A percentile compares a stretch with the other conserved stretches of the same genome.
phyloP scores from a whole-genome alignment of 1,139 yeast genomes.

The Yamadazyma jaroonii region DNA sequence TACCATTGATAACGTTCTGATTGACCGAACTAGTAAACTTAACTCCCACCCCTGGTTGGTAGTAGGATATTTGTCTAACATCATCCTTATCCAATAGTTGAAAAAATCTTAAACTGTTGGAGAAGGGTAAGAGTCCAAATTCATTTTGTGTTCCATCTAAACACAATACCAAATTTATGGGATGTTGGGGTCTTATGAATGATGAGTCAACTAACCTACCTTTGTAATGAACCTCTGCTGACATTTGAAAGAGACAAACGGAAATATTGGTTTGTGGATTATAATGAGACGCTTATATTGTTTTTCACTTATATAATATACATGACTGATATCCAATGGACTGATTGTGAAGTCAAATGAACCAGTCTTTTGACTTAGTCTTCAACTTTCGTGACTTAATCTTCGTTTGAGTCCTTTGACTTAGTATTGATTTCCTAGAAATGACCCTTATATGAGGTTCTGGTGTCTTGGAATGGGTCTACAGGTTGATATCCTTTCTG shows the following conservation, averaged over 20 bases:
- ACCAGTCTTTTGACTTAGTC: not conserved
- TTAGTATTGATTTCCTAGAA: not conserved
- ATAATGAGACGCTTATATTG: not conserved
- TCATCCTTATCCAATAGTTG: constrained; percentile 46
- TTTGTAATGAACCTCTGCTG: not conserved
- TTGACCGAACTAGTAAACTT: constrained; percentile 37
- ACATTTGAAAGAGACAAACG: not conserved
- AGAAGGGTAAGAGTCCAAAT: constrained; percentile 54
- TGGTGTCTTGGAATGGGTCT: constrained; percentile 2
- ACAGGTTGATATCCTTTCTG: constrained; percentile 1
- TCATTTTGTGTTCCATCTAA: constrained; percentile 63
- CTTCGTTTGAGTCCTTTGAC: no score
- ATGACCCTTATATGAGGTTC: constrained; percentile 3
- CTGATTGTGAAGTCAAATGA: no score
- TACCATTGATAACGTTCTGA: constrained; percentile 16
- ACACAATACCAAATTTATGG: constrained; percentile 39
- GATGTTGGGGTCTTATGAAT: not conserved
- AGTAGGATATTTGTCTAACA: constrained; percentile 50
- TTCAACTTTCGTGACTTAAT: no score
- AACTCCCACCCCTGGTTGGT: constrained; percentile 67
- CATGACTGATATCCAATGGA: no score
- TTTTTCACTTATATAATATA: not conserved
- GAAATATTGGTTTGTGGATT: not conserved
- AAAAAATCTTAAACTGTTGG: constrained; percentile 55
- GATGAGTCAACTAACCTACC: not conserved